A percentile compares a stretch with the other conserved stretches of the same genome.
Evolutionary conservation across 192 early-diverging fungal species (phyloP).

Genomic region (Physocladia obscura): DNA sequence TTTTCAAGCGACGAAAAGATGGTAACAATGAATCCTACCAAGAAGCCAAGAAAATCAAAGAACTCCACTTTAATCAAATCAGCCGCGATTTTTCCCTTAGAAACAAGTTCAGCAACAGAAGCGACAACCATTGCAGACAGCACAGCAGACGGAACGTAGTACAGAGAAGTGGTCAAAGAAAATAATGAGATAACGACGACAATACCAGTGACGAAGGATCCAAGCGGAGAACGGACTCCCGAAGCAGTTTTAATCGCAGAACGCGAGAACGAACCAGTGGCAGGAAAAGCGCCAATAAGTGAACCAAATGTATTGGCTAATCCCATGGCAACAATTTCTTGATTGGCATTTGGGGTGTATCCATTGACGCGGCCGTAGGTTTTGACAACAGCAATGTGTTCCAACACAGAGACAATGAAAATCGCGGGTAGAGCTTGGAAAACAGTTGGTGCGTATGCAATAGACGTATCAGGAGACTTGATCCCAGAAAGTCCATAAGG

Average conservation of each 20-base stretch:
- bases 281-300: conserved; percentile 84
- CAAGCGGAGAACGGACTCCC: conserved; percentile 79
- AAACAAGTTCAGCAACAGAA: conserved; percentile 80
- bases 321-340: conserved; percentile 89
- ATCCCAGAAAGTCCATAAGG: conserved; percentile 69
- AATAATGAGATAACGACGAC: conserved; percentile 83
- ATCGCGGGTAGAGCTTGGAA: conserved; percentile 55
- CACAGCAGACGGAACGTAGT: conserved; percentile 78
- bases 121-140: conserved; percentile 83
- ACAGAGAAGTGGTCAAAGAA: conserved; percentile 79
- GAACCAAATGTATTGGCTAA: conserved; percentile 81
- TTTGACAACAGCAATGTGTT: conserved; percentile 88
- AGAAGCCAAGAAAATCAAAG: conserved; percentile 54
- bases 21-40: conserved; percentile 56
- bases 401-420: conserved; percentile 77
- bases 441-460: conserved; percentile 48
- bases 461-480: background rate
- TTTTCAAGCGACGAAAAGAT: conserved; percentile 71
- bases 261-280: conserved; percentile 92
- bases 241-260: conserved; percentile 88
- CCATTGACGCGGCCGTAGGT: conserved; percentile 82
- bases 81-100: conserved; percentile 55
- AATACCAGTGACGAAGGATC: conserved; percentile 72
- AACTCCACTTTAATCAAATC: conserved; percentile 37
- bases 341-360: conserved; percentile 80